Base-by-base conservation (phyloP, 768 basidiomycete genomes). In the Leccinum olivaceopallidum region DNA sequence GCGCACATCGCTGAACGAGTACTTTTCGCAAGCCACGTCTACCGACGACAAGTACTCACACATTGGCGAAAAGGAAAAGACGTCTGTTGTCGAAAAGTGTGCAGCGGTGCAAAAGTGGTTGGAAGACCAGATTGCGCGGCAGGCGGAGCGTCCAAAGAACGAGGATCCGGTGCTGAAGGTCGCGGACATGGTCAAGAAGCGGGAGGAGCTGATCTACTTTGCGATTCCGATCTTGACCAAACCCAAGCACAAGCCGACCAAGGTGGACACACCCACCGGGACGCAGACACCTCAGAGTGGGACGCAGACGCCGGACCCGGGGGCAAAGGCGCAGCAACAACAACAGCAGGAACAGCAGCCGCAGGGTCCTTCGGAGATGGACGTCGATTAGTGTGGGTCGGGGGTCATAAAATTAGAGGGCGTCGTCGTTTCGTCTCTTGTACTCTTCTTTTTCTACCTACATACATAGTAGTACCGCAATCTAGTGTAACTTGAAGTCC, bases 91-190 rank as follows among this genome's bases (percentile, higher is more conserved):
- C 67, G 97, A 99, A 79, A 91, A 90, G 75, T 88, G 88, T 59
- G 97, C 92, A 55, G 94, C 87, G 10, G 79, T 89, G 42, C 89
- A 94, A 77, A 92, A 97, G 78, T 98, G 96, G 97, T 83, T 99
- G 59, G 92, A 97, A 70, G 95, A 99, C 81, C 85, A 91, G 81
- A 85, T 86, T 60, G 88, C 85, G 61, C 80, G 88, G 67, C 97
- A 98, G 82, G 81, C 84, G 8, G 96, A 98, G 81, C 81, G 88
- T 58, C 78, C 89, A 73, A 96, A 97, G 87, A 90, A 92, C 72
- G 86, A 88, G 58, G 89, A 95, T 72, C 89, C 94, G 26, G 84
- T 93, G 61, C 75, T 98, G 74, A 94, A 83, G 60, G 83, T 80
- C 53, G 87, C 80, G 60, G 94, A 98, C 74, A 89, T 97, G 65